Conservation (phyloP, 257 asterid species). For the Fraxinus anomala region DNA sequence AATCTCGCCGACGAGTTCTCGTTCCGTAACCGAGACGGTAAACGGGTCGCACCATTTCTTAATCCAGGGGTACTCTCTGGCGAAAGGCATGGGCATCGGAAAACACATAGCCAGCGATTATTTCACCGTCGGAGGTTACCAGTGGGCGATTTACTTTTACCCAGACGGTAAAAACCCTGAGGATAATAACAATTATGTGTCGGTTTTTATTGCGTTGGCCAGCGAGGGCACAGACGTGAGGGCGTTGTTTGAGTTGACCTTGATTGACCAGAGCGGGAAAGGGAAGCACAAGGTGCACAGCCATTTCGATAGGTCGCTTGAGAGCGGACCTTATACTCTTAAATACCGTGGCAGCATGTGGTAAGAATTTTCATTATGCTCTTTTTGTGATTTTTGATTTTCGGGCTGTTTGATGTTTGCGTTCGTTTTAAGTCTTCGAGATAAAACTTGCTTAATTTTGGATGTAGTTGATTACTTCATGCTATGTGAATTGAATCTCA, state of each 20-base stretch:
- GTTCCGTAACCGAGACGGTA: constrained; percentile 69
- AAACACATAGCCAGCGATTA: constrained; percentile 80
- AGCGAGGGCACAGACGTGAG: constrained; percentile 87
- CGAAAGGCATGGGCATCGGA: constrained; percentile 84
- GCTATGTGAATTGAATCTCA: constrained; percentile 8
- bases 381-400: constrained; percentile 12
- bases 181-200: constrained; percentile 71
- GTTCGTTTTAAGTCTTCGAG: neutral
- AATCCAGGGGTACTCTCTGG: constrained; percentile 79
- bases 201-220: constrained; percentile 76
- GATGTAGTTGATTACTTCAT: neutral
- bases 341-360: constrained; percentile 86
- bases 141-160: constrained; percentile 87
- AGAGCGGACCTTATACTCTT: constrained; percentile 81
- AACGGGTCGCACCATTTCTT: constrained; percentile 77
- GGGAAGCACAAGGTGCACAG: constrained; percentile 88
- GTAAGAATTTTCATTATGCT: constrained; percentile 35
- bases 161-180: constrained; percentile 84
- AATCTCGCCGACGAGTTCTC: constrained; percentile 64
- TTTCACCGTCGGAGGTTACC: constrained; percentile 74
- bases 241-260: constrained; percentile 82
- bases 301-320: constrained; percentile 85
- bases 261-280: constrained; percentile 87
- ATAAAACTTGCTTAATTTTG: neutral
- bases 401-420: neutral